Conservation (phyloP, 352 stramenopile genomes). For the Globisporangium paddicum region DNA sequence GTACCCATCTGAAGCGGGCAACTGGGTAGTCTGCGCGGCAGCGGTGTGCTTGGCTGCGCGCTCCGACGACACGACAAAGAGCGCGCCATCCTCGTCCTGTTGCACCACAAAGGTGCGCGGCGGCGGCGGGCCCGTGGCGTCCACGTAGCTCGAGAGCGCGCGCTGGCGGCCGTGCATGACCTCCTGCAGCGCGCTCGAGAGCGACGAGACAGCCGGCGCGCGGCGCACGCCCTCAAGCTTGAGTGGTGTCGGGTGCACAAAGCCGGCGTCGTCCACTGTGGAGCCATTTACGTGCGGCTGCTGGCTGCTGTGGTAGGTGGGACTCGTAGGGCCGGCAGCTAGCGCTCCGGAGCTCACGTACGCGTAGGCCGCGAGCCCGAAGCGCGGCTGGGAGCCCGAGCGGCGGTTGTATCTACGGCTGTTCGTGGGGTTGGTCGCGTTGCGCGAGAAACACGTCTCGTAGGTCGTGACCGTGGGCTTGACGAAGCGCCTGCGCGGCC, state of each 20-base stretch:
- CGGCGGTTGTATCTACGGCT: constrained; percentile 7
- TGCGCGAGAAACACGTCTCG: constrained; percentile 42
- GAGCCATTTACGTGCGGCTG: not conserved
- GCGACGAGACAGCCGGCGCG: constrained; percentile 32
- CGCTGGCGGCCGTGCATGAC: constrained; percentile 37
- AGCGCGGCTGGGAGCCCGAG: not conserved
- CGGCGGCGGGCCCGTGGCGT: constrained; percentile 28
- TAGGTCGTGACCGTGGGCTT: constrained; percentile 41
- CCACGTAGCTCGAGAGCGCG: constrained; percentile 34
- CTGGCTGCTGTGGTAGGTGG: not conserved
- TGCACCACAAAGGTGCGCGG: constrained; percentile 33
- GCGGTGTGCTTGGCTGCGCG: too few relatives aligned
- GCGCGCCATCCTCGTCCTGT: constrained; percentile 28
- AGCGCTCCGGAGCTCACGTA: constrained; percentile 9
- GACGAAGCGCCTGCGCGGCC: constrained; percentile 40
- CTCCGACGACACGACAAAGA: too few relatives aligned
- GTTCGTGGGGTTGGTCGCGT: not conserved
- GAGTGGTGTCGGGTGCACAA: not conserved
- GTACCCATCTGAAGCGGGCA: too few relatives aligned
- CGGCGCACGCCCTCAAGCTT: not conserved
- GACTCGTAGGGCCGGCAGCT: not conserved
- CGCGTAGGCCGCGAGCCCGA: constrained; percentile 14
- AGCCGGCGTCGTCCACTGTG: not conserved
- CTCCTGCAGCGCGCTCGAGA: constrained; percentile 44
- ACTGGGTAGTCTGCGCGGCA: too few relatives aligned